Conservation (phyloP, 2,329 filamentous ascomycete genomes). For the Verticillium nonalfalfae region DNA sequence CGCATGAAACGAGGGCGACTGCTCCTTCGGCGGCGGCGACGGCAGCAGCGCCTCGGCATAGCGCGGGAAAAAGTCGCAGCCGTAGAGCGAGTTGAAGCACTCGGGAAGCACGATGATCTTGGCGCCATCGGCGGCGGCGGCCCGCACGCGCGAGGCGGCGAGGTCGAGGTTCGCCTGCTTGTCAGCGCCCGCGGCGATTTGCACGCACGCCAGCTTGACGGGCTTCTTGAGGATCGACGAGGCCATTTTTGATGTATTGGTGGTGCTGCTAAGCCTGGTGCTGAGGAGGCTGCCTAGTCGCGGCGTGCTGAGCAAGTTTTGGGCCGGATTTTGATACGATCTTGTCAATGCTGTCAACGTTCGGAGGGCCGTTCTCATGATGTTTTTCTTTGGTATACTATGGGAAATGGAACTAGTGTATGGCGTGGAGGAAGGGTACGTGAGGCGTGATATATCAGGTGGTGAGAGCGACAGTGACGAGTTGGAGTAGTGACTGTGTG, state of each 20-base stretch:
- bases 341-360: not conserved
- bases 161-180: conserved; percentile 78
- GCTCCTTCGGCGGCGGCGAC: conserved; percentile 61
- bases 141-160: conserved; percentile 75
- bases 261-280: not conserved
- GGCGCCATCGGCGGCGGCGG: conserved; percentile 70
- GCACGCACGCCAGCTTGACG: conserved; percentile 74
- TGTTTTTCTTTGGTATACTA: not conserved
- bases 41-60: conserved; percentile 87
- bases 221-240: conserved; percentile 60
- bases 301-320: not conserved
- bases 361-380: not conserved
- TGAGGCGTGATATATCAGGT: not conserved
- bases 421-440: not conserved
- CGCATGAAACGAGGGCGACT: conserved; percentile 80
- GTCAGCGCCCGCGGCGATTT: conserved; percentile 74
- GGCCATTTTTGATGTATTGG: conserved; percentile 9
- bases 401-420: not conserved
- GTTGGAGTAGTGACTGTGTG: not conserved
- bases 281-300: not conserved
- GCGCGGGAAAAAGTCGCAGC: conserved; percentile 78
- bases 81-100: conserved; percentile 99
- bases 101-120: conserved; percentile 89
- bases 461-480: not conserved
- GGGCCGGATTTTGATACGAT: not conserved